phyloP scores from a whole-genome alignment of 2,329 filamentous ascomycete genomes.

The Helminthosporium solani region DNA sequence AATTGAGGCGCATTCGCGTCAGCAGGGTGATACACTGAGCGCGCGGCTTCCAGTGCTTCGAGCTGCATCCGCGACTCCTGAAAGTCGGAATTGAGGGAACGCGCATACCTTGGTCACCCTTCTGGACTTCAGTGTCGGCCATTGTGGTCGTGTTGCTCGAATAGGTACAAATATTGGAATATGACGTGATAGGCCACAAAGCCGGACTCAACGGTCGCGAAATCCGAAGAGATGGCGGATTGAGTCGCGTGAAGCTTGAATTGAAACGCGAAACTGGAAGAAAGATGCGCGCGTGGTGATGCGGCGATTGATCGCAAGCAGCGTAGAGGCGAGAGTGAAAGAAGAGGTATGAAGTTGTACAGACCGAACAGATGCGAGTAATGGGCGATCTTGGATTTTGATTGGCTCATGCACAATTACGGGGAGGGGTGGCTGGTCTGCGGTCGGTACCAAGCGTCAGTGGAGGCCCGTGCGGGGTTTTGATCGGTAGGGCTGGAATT shows the following conservation, averaged over 20 bases:
- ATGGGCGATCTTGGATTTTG: constrained; percentile 25
- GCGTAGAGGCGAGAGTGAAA: constrained; percentile 12
- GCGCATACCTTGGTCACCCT: constrained; percentile 40
- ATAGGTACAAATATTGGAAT: constrained; percentile 15
- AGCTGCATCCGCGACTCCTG: background rate
- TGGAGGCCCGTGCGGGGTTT: constrained; percentile 22
- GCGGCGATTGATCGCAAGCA: constrained; percentile 7
- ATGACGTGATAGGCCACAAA: constrained; percentile 36
- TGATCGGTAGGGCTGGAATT: constrained; percentile 12
- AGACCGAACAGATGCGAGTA: constrained; percentile 35
- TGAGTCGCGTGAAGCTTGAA: constrained; percentile 21
- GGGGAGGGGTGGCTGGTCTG: constrained; percentile 31
- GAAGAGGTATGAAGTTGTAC: constrained; percentile 24
- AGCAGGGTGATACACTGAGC: constrained; percentile 3
- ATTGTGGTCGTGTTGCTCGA: constrained; percentile 23
- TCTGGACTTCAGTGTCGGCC: constrained; percentile 38
- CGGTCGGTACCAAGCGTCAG: constrained; percentile 27
- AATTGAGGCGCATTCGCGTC: constrained; percentile 6
- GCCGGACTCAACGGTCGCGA: constrained; percentile 21
- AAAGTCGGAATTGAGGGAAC: background rate
- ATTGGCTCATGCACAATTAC: constrained; percentile 27
- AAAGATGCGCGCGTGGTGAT: constrained; percentile 25
- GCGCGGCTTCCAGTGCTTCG: background rate
- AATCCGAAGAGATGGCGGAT: constrained; percentile 21
- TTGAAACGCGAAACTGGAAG: constrained; percentile 15